Base-by-base conservation (phyloP, 78 protist genomes). In the Emiliania huxleyi region DNA sequence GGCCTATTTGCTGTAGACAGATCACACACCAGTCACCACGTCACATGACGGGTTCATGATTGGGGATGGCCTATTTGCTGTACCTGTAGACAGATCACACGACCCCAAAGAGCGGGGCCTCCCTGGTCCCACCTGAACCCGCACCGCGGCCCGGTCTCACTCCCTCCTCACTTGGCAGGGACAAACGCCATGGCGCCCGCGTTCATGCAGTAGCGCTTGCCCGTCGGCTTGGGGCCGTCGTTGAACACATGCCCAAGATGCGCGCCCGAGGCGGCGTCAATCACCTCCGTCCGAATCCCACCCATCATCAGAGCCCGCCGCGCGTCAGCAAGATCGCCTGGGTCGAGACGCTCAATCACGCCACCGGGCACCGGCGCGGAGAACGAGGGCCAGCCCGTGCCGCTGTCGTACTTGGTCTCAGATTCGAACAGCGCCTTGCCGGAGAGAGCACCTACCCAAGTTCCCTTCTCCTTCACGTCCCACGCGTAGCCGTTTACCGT, bases 371-470 rank as follows among this genome's bases (percentile, higher is more conserved):
- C 19, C 12, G 73, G n/a, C 12, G 73, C 73, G n/a, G 4, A 62
- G 73, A 62, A 62, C 73, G 73, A 62, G 4, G 73, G 73, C 73
- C 73, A 62, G 73, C 73, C 73, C 73, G 73, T 62, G 38, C 73
- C 73, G n/a, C 73, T 62, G n/a, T 62, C n/a, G n/a, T 62, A 62
- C 26, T 62, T 62, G 23, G 73, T 26, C 33, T 23, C 19, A 5
- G n/a, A 23, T 3, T 21, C 23, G 26, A 62, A 62, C n/a, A 62
- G 73, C 3, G 73, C 33, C n/a, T 8, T 22, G 26, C 73, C 73
- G 19, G 73, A 62, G n/a, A 62, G 4, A 8, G 73, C 23, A 62
- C 73, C 73, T 12, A 23, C 73, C 23, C n/a, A 62, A 8, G 73
- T 62, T 12, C 73, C 73, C n/a, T 62, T 62, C 38, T 26, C 11